Base-by-base conservation (phyloP, 305 asterid genomes). In the Rubia balearica region DNA sequence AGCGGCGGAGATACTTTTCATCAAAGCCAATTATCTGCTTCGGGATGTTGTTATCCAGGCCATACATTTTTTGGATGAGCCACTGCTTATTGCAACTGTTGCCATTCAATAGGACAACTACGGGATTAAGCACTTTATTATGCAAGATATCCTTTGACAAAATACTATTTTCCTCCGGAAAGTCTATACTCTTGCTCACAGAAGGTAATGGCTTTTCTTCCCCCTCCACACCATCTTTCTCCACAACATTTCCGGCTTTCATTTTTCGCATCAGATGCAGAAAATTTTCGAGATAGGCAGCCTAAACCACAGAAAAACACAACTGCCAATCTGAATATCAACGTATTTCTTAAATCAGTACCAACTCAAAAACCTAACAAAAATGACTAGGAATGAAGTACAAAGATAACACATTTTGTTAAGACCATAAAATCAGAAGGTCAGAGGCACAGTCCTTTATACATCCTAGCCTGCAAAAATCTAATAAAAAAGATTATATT, bases 11-110 rank as follows among this genome's bases (percentile, higher is more conserved):
- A 43, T 85, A 92, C 68, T 82, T 87, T 68, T 92, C 94, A 72
- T 92, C 96, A 43, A 85, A 74, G 59, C 86, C 83, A 22, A 85
- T 79, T 63, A 92, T 80, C 55, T 83, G 88, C 81, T 82, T 88
- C 1, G 91, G 90, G 69, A 89, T 81, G 65, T 77, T 85, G 65
- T 70, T 81, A 40, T 75, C 79, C 55, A 82, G 67, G 61, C 81
- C 79, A 48, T 79, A 82, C 62, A 78, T 30, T 22, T 74, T 75
- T 33, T 72, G 82, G 73, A 82, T 63, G 84, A 80, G 82, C 67
- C 80, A 53, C 71, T 74, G 74, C 78, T 78, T 82, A 68, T 70
- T 70, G 82, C 81, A 76, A 76, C 64, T 78, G 62, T 76, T 76
- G 70, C 75, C 48, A 21, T 78, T 68, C 36, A 19, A 64, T n/a